Conservation (phyloP, 768 basidiomycete genomes). For the Rhodotorula babjevae region DNA sequence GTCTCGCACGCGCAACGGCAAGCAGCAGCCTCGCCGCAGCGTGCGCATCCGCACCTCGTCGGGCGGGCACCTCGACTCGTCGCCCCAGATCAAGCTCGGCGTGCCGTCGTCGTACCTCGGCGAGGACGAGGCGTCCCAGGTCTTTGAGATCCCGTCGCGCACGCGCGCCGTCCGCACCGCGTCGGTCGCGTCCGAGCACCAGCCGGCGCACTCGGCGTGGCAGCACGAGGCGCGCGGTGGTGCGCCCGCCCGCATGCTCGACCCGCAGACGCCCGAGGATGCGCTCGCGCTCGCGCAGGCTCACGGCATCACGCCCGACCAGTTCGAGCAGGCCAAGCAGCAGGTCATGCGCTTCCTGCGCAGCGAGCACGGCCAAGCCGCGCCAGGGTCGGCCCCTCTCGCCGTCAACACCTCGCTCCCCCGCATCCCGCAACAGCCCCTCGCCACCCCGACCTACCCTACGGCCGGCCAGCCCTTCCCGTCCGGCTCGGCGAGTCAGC, state of each 20-base stretch:
- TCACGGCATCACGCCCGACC: conserved; percentile 21
- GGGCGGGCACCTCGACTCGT: conserved; percentile 12
- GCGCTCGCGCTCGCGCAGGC: conserved; percentile 14
- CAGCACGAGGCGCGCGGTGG: background rate
- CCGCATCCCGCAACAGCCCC: background rate
- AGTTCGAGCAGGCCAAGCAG: conserved; percentile 27
- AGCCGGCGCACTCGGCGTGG: background rate
- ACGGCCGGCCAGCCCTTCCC: background rate
- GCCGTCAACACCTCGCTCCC: background rate
- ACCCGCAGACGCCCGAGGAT: background rate
- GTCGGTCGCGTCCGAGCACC: background rate
- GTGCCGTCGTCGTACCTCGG: background rate
- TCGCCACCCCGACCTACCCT: background rate
- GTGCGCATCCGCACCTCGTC: conserved; percentile 25
- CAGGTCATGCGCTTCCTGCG: conserved; percentile 23
- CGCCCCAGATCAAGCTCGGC: conserved; percentile 1
- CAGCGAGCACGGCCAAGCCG: background rate
- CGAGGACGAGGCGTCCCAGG: background rate
- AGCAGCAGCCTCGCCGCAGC: conserved; percentile 15
- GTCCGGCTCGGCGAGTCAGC: background rate
- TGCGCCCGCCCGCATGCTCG: background rate
- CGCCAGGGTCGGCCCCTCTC: background rate
- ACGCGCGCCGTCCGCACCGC: background rate
- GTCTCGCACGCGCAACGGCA: background rate
- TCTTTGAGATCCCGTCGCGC: background rate